Evolutionary conservation across 2,329 filamentous ascomycete species (phyloP).

Genomic region (Sphaerostilbella broomeana): DNA sequence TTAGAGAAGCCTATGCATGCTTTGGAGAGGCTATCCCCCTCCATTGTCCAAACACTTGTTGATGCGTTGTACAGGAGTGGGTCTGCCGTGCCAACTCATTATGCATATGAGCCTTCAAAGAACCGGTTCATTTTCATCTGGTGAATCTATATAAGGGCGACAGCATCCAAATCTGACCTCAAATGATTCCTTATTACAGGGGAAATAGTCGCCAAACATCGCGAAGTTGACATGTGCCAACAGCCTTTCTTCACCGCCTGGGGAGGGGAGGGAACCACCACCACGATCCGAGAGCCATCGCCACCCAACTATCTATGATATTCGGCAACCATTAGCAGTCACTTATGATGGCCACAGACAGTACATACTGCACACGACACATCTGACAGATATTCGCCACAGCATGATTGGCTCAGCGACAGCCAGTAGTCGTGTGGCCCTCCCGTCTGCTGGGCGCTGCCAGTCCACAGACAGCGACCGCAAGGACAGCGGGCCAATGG

Average conservation of each 20-base stretch:
- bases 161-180: slow-evolving; percentile 1
- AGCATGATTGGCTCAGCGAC: slow-evolving; percentile 13
- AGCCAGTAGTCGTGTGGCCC: slow-evolving; percentile 13
- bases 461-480: slow-evolving; percentile 2
- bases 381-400: slow-evolving; percentile 10
- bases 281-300: neutral
- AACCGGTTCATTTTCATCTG: slow-evolving; percentile 7
- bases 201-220: neutral
- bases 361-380: slow-evolving; percentile 9
- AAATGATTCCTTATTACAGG: neutral
- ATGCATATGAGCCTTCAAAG: slow-evolving; percentile 13
- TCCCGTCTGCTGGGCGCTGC: slow-evolving; percentile 9
- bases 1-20: slow-evolving; percentile 4
- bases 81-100: slow-evolving; percentile 14
- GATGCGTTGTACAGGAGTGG: slow-evolving; percentile 15
- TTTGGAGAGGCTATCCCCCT: neutral
- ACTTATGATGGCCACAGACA: no score
- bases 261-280: slow-evolving; percentile 4
- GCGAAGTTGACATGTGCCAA: neutral
- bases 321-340: neutral
- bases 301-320: neutral
- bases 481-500: slow-evolving; percentile 8
- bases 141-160: slow-evolving; percentile 12
- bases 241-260: neutral
- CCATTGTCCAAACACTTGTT: slow-evolving; percentile 8